phyloP scores from a whole-genome alignment of 495 filamentous ascomycete species.

The Neurospora sp. region DNA sequence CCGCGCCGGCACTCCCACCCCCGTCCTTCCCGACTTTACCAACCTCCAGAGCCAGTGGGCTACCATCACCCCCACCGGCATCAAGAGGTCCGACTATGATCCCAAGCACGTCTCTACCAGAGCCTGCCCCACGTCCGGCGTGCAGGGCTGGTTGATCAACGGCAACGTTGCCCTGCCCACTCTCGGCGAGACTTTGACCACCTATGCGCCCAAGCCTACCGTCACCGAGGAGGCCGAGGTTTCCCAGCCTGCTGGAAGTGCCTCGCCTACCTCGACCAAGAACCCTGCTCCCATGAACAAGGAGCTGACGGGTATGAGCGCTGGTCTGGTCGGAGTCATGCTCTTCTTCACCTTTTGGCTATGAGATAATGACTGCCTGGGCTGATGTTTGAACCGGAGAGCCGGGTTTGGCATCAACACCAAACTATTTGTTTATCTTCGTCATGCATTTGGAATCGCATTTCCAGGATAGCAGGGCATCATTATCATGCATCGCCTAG shows the following conservation, averaged over 20 bases:
- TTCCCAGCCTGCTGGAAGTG: conserved; percentile 7
- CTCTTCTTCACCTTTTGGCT: conserved; percentile 44
- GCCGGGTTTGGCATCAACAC: neutral
- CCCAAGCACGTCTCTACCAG: conserved; percentile 47
- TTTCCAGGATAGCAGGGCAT: neutral
- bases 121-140: conserved; percentile 60
- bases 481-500: neutral
- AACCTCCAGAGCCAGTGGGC: conserved; percentile 74
- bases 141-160: conserved; percentile 61
- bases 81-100: conserved; percentile 52
- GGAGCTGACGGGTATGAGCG: conserved; percentile 45
- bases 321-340: conserved; percentile 43
- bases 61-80: conserved; percentile 56
- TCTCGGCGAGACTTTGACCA: conserved; percentile 44
- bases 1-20: conserved; percentile 62
- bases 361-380: conserved; percentile 9
- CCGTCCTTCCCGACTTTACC: conserved; percentile 62
- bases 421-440: neutral
- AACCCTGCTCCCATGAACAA: conserved; percentile 34
- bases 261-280: conserved; percentile 15
- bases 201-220: conserved; percentile 16
- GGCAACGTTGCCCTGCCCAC: conserved; percentile 59
- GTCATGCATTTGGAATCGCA: neutral
- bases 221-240: neutral
- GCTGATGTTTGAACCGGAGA: neutral